These are phyloP conservation scores for Yarrowia sp. DNA, from an alignment of 805 yeast genomes.

Conservation along the genomic window DNA sequence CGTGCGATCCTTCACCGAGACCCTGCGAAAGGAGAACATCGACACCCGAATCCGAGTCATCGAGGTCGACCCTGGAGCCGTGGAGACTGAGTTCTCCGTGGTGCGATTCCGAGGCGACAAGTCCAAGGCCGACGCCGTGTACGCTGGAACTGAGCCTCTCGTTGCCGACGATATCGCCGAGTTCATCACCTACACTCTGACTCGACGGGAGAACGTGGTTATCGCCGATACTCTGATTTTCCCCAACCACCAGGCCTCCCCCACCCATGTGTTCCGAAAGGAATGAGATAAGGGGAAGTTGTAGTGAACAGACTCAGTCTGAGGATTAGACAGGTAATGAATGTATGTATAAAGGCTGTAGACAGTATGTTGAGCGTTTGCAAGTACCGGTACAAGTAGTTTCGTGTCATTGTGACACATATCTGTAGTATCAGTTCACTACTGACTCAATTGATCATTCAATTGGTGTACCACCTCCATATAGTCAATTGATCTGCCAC, in stretches of 20 bases:
- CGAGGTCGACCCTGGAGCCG: slow-evolving; percentile 80
- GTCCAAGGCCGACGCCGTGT: slow-evolving; percentile 66
- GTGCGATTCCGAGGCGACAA: slow-evolving; percentile 70
- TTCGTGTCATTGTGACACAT: too few relatives aligned
- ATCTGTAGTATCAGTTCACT: too few relatives aligned
- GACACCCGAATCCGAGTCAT: slow-evolving; percentile 72
- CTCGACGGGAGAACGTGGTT: slow-evolving; percentile 75
- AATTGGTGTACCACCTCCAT: too few relatives aligned
- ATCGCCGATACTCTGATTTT: slow-evolving; percentile 83
- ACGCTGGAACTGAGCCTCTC: slow-evolving; percentile 72
- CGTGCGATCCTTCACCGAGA: slow-evolving; percentile 61
- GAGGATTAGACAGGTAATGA: not conserved
- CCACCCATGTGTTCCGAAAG: slow-evolving; percentile 62
- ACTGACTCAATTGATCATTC: too few relatives aligned
- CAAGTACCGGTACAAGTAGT: too few relatives aligned
- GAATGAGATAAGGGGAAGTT: slow-evolving; percentile 1
- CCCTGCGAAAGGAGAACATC: slow-evolving; percentile 75
- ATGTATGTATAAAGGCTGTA: too few relatives aligned
- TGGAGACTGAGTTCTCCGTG: slow-evolving; percentile 76
- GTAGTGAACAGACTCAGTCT: not conserved
- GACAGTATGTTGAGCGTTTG: too few relatives aligned
- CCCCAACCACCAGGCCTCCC: slow-evolving; percentile 85
- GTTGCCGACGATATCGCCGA: slow-evolving; percentile 79
- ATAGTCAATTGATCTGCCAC: not conserved
- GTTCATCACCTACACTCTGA: slow-evolving; percentile 66